Conservation (phyloP, 495 filamentous ascomycete genomes). For the Aspergillus steynii region DNA sequence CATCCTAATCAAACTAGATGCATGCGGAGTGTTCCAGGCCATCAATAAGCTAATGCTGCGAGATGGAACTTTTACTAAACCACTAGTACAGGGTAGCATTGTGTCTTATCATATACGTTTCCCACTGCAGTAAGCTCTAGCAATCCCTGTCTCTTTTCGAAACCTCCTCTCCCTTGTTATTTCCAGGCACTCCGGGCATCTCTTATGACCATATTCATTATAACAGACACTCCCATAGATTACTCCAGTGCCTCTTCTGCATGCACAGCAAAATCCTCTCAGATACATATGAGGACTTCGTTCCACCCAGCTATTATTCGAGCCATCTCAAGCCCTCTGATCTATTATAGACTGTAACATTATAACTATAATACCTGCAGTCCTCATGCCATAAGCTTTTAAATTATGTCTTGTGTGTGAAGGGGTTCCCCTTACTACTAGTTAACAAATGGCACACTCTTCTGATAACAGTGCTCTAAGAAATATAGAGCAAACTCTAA, state of each 20-base stretch:
- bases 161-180: background rate
- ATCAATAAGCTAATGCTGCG: background rate
- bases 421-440: background rate
- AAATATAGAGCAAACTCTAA: background rate
- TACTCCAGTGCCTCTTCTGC: background rate
- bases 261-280: background rate
- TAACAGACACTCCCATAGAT: background rate
- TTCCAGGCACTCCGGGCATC: background rate
- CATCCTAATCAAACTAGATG: too few relatives aligned
- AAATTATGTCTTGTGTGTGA: background rate
- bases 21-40: too few relatives aligned
- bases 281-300: background rate
- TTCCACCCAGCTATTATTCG: background rate
- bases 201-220: background rate
- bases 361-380: background rate
- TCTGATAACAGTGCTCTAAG: background rate
- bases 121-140: background rate
- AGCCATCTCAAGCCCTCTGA: background rate
- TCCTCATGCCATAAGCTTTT: background rate
- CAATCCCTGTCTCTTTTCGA: conserved; percentile 1
- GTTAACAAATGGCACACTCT: background rate
- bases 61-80: background rate
- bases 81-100: background rate
- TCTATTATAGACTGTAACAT: background rate
- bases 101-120: background rate